phyloP scores from a whole-genome alignment of 129 eudicot genomes.

The Erigeron canadensis region DNA sequence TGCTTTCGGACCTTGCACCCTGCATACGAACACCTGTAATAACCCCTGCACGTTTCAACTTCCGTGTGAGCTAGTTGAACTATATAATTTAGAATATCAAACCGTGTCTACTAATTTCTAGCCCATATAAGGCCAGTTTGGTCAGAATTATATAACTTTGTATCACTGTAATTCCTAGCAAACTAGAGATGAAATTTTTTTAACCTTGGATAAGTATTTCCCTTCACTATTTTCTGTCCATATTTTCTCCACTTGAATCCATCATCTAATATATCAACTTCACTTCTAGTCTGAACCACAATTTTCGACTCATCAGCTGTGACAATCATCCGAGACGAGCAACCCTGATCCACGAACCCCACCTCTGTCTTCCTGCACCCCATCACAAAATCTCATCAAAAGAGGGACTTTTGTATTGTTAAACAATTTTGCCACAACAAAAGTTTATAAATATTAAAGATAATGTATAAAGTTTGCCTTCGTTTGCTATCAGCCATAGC shows the following conservation, averaged over 20 bases:
- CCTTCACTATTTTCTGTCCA: constrained; percentile 96
- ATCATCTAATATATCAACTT: constrained; percentile 87
- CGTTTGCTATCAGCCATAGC: constrained; percentile 49
- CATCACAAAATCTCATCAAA: constrained; percentile 17
- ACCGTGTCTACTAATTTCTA: background rate
- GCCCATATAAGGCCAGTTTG: too few relatives aligned
- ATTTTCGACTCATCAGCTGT: constrained; percentile 60
- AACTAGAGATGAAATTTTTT: background rate
- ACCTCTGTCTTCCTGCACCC: constrained; percentile 53
- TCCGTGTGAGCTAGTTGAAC: constrained; percentile 1
- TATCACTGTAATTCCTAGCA: too few relatives aligned
- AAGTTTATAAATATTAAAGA: background rate
- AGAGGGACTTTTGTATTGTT: background rate
- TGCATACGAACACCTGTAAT: constrained; percentile 68
- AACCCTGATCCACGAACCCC: constrained; percentile 27
- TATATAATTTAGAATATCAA: background rate
- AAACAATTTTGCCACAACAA: background rate
- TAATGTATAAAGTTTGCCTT: constrained; percentile 41
- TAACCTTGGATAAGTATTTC: constrained; percentile 87
- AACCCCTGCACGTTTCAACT: constrained; percentile 57
- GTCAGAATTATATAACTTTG: too few relatives aligned
- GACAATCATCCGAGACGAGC: constrained; percentile 45
- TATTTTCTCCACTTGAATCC: constrained; percentile 96
- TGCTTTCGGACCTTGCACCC: constrained; percentile 98
- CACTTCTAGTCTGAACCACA: constrained; percentile 84